Base-by-base conservation (phyloP, 2,329 filamentous ascomycete species). In the Penicillium sp. region DNA sequence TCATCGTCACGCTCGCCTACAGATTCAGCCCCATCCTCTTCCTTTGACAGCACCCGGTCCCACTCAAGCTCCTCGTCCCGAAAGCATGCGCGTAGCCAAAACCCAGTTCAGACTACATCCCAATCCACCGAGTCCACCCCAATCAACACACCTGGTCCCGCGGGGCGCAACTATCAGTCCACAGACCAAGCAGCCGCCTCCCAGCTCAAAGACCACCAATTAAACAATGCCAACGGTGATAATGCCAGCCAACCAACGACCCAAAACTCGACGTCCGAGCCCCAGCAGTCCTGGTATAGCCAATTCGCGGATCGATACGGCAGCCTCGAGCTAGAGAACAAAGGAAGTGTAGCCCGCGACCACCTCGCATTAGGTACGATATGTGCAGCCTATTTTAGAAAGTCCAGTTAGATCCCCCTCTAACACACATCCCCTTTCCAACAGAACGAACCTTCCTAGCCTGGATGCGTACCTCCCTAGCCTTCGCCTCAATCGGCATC, bases 391-490 rank as follows among this genome's bases (percentile, higher is more conserved):
- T 38, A 34, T 23, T 11, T 16, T 49, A 4, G 19, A 33, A 19
- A 29, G 5, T 11, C 16, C n/a, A 23, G 23, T 6, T 9, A 43
- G 5, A 57, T 15, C 39, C 2, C 41, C 58, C 16, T 27, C 56
- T 62, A 55, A 63, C 19, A 16, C 29, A 23, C 15, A 36, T 31
- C 4, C 3, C 19, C 13, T 47, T 34, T n/a, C 25, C 46, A 55
- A 41, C 62, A 85, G 85, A 88, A 71, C 81, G 85, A 40, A 88
- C 85, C n/a, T 88, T 87, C 72, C 78, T 88, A 41, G 85, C 85
- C 60, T 88, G 85, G 85, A 79, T 88, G 57, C 81, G 85, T 53
- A 88, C 85, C 16, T 86, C 83, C 15, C 78, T 88, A 52, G 83
- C 84, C 51, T 88, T 88, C 68, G 85, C 85, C 16, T 82, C 79